Evolutionary conservation across 2,329 filamentous ascomycete species (phyloP).

Genomic region (Penicillium thymicola): DNA sequence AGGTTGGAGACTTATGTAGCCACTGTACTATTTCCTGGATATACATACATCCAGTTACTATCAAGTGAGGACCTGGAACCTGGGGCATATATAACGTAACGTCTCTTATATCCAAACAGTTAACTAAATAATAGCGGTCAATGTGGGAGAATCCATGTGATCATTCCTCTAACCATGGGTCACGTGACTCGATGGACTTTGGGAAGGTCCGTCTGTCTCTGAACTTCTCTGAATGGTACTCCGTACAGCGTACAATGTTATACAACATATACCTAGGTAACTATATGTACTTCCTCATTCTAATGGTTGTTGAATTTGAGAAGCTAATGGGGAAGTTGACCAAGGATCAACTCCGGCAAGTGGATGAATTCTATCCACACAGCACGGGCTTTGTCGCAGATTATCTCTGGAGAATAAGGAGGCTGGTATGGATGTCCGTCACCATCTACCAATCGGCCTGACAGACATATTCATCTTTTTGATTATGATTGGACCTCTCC

Average conservation of each 20-base stretch:
- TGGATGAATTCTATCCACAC: neutral
- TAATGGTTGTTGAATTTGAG: neutral
- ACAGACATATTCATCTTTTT: neutral
- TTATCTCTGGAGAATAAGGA: neutral
- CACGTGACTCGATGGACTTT: neutral
- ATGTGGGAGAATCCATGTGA: neutral
- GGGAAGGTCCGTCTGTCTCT: neutral
- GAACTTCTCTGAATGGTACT: neutral
- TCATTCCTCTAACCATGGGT: neutral
- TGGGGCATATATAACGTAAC: neutral
- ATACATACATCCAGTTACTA: neutral
- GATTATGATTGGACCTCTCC: neutral
- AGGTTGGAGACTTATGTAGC: constrained; percentile 18
- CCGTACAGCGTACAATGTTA: neutral
- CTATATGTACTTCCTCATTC: neutral
- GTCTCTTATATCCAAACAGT: neutral
- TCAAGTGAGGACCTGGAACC: neutral
- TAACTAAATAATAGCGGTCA: neutral
- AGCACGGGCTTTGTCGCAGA: neutral
- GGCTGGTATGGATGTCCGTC: neutral
- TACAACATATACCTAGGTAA: neutral
- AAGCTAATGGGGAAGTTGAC: neutral
- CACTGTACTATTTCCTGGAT: constrained; percentile 5
- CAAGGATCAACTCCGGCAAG: neutral
- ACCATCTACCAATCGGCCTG: neutral